Conservation (phyloP, 768 basidiomycete species). For the Tulasnella sp. region DNA sequence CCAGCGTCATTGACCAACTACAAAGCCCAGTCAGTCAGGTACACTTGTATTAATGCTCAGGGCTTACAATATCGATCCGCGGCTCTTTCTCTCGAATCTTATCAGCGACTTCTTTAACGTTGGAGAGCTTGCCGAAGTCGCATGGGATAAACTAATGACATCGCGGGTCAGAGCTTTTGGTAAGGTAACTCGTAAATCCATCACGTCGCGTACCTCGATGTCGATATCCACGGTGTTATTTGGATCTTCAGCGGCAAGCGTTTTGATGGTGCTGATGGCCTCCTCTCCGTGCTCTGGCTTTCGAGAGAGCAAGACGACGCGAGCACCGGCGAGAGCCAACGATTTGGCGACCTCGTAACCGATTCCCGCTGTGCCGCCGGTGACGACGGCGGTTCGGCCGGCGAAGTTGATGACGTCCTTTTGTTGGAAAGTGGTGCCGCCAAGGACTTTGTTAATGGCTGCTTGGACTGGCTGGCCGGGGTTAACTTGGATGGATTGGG, state of each 20-base stretch:
- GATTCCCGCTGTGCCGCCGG: slow-evolving; percentile 24
- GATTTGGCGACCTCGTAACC: slow-evolving; percentile 25
- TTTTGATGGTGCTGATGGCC: slow-evolving; percentile 20
- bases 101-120: slow-evolving; percentile 24
- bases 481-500: slow-evolving; percentile 1
- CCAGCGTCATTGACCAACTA: slow-evolving; percentile 25
- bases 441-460: slow-evolving; percentile 4
- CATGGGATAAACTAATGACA: slow-evolving; percentile 14
- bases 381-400: slow-evolving; percentile 21
- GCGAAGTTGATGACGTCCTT: slow-evolving; percentile 6
- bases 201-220: neutral
- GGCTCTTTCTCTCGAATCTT: slow-evolving; percentile 16
- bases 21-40: neutral
- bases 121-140: slow-evolving; percentile 21
- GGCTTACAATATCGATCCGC: slow-evolving; percentile 18
- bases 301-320: slow-evolving; percentile 22
- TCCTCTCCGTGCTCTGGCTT: slow-evolving; percentile 20
- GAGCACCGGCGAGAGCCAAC: slow-evolving; percentile 23
- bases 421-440: slow-evolving; percentile 13
- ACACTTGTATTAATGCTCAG: neutral
- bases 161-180: neutral
- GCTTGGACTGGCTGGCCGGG: slow-evolving; percentile 11
- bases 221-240: slow-evolving; percentile 8
- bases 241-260: slow-evolving; percentile 9
- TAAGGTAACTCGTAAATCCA: neutral